Conservation (phyloP, 306 rosid genomes). For the Fragaria nilgerrensis region DNA sequence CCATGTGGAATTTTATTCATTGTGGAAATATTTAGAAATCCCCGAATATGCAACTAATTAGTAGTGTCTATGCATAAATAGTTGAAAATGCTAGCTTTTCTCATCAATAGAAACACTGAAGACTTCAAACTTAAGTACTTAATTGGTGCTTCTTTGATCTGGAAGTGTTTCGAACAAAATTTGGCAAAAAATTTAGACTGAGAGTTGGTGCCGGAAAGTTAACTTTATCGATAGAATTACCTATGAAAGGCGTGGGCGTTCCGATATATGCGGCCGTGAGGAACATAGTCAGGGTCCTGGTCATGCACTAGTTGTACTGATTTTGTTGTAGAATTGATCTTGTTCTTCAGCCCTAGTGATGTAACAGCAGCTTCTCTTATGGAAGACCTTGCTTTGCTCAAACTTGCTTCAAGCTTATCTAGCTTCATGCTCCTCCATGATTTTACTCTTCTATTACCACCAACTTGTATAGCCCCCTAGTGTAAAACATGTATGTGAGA, state of each 20-base stretch:
- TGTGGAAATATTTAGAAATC: too few species aligned
- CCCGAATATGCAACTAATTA: not conserved
- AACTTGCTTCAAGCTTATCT: slow-evolving; percentile 34
- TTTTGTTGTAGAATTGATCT: not conserved
- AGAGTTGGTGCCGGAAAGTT: not conserved
- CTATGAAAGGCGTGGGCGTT: slow-evolving; percentile 50
- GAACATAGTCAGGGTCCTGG: slow-evolving; percentile 47
- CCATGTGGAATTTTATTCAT: too few species aligned
- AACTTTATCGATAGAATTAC: slow-evolving; percentile 10
- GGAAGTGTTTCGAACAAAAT: too few species aligned
- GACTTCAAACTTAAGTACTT: not conserved
- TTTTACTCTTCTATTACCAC: not conserved
- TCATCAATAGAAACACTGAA: too few species aligned
- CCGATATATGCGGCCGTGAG: slow-evolving; percentile 48
- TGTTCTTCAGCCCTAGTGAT: not conserved
- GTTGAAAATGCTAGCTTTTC: not conserved
- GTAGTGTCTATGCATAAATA: not conserved
- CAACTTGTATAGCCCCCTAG: not conserved
- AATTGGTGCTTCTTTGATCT: not conserved
- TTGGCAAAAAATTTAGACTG: not conserved
- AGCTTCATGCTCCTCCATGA: slow-evolving; percentile 16
- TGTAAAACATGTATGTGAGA: not conserved
- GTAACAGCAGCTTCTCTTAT: slow-evolving; percentile 44
- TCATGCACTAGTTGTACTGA: not conserved
- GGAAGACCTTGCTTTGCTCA: slow-evolving; percentile 41